Base-by-base conservation (phyloP, 192 early-diverging fungal species). In the Coemansia sp. region DNA sequence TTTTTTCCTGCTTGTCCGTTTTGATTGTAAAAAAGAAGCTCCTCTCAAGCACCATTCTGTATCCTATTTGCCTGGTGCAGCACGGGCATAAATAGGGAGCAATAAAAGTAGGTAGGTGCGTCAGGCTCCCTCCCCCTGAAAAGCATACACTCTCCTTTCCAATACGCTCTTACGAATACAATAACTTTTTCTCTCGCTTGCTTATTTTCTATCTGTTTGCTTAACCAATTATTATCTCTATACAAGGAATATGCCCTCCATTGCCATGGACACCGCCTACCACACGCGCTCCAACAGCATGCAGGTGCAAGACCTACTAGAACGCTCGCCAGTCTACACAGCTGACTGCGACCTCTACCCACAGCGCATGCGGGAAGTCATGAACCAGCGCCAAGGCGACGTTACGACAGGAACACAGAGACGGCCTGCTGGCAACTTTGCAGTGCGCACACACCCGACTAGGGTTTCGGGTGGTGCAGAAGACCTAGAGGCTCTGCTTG, bases 331-430 rank as follows among this genome's bases (percentile, higher is more conserved):
- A 11, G 45, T 54, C 19, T 77, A 61, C 49, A 60, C 61, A 1
- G 58, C 50, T 2, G 62, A 57, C 48, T 77, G 73, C 39, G 67
- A 77, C 63, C 54, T 77, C 55, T 54, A 77, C 26, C 73, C 67
- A 17, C 56, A 49, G 11, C 55, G 53, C 9, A 50, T 77, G 62
- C 73, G 67, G 17, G 59, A 64, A 13, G 63, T 70, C 9, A 53
- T 62, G 42, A 77, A 77, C 55, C 61, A 65, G 47, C 57, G 32
- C 17, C 20, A 27, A 11, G 19, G 46, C 24, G 23, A 48, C 20
- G 55, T 63, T 17, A 37, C 35, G 0, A 38, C 46, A 15, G 34
- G 32, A 8, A 5, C 5, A 32, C 30, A 32, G 30, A 5, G 30
- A 5, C 5, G 30, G 6, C 5, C 36, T 20, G 19, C 29, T 30